Evolutionary conservation across 1,139 yeast genomes (phyloP).

Genomic region (Spencermartinsiella ligniputridi): DNA sequence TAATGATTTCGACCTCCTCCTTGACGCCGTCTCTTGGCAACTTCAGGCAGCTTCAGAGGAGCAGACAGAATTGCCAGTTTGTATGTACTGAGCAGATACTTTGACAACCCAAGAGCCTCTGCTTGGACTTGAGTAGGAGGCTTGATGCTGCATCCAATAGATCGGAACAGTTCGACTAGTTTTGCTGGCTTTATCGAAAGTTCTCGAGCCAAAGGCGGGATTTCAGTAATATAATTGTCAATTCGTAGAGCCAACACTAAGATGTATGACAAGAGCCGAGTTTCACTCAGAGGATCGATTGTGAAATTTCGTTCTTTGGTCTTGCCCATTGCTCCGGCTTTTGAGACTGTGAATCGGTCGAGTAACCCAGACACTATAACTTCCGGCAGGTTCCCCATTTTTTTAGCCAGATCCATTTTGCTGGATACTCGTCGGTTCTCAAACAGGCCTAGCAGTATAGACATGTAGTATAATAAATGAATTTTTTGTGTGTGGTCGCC

Average conservation of each 20-base stretch:
- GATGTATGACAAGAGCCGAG: constrained; percentile 75
- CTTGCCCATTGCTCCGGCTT: constrained; percentile 65
- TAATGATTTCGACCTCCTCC: constrained; percentile 7
- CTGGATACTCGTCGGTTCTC: constrained; percentile 60
- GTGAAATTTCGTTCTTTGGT: constrained; percentile 59
- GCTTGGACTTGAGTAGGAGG: constrained; percentile 76
- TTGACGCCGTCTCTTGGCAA: constrained; percentile 61
- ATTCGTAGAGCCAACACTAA: constrained; percentile 70
- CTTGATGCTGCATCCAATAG: constrained; percentile 78
- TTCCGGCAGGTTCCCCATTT: constrained; percentile 67
- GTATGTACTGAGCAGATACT: constrained; percentile 57
- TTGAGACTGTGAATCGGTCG: constrained; percentile 61
- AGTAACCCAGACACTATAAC: constrained; percentile 67
- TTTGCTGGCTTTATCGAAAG: constrained; percentile 76
- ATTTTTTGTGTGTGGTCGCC: constrained; percentile 51
- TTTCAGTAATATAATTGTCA: constrained; percentile 68
- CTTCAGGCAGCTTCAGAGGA: constrained; percentile 86
- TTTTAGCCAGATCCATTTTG: constrained; percentile 58
- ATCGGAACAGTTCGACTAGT: constrained; percentile 63
- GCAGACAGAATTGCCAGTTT: constrained; percentile 81
- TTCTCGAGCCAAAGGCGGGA: constrained; percentile 81
- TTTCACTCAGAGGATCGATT: constrained; percentile 84
- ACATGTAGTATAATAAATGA: constrained; percentile 71
- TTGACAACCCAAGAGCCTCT: constrained; percentile 75
- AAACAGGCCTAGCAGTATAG: constrained; percentile 76